phyloP scores from a whole-genome alignment of 495 filamentous ascomycete genomes.

The Penicillium diatomitis region DNA sequence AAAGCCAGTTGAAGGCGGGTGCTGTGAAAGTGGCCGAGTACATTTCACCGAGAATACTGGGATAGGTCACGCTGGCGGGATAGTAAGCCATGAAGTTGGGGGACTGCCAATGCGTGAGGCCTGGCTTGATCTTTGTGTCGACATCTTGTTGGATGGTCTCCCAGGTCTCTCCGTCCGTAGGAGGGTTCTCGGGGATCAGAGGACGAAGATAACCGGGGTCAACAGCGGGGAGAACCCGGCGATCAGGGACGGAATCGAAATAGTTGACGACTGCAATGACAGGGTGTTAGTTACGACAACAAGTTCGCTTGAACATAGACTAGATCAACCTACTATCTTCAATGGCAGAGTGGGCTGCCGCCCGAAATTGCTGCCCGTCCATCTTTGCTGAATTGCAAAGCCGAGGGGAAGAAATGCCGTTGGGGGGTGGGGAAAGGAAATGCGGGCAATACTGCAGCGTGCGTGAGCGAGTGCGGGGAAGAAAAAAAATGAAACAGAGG shows the following conservation, averaged over 20 bases:
- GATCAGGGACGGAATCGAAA: slow-evolving; percentile 64
- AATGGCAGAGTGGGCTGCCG: slow-evolving; percentile 71
- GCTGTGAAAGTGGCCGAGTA: slow-evolving; percentile 83
- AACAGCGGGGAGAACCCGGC: slow-evolving; percentile 67
- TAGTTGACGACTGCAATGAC: slow-evolving; percentile 60
- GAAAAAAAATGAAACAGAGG: not conserved
- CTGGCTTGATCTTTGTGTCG: slow-evolving; percentile 81
- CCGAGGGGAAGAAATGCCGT: not conserved
- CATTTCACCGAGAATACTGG: slow-evolving; percentile 85
- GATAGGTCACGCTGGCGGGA: slow-evolving; percentile 73
- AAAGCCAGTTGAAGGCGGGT: slow-evolving; percentile 96
- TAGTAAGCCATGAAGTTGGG: slow-evolving; percentile 98
- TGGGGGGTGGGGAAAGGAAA: not conserved
- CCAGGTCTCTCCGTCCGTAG: slow-evolving; percentile 70
- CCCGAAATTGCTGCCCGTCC: slow-evolving; percentile 74
- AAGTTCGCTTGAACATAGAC: too few relatives aligned
- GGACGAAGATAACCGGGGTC: slow-evolving; percentile 80
- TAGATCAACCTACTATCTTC: slow-evolving; percentile 60
- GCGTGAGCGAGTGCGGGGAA: not conserved
- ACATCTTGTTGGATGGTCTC: slow-evolving; percentile 74
- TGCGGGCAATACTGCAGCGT: not conserved
- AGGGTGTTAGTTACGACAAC: not conserved
- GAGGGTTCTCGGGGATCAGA: slow-evolving; percentile 65
- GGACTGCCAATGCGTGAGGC: slow-evolving; percentile 91
- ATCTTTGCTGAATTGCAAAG: slow-evolving; percentile 32